Conservation (phyloP, 768 basidiomycete species). For the Rhizopogon salebrosus region DNA sequence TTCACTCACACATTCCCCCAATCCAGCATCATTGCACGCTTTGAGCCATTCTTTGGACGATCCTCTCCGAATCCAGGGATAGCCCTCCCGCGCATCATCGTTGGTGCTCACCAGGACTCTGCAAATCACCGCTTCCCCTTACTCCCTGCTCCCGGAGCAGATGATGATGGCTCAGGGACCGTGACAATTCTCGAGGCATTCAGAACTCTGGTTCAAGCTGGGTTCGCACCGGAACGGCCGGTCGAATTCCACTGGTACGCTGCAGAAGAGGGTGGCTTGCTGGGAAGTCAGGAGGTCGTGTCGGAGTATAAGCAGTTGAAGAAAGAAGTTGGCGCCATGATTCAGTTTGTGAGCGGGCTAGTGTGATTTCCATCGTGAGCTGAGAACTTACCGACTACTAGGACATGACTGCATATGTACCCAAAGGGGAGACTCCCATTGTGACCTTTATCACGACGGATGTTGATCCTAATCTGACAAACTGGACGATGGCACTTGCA, state of each 20-base stretch:
- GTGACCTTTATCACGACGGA: slow-evolving; percentile 28
- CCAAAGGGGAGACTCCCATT: slow-evolving; percentile 3
- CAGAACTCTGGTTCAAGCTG: slow-evolving; percentile 60
- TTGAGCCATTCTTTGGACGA: slow-evolving; percentile 13
- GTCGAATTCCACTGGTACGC: slow-evolving; percentile 87
- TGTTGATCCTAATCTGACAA: slow-evolving; percentile 42
- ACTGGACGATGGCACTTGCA: slow-evolving; percentile 28
- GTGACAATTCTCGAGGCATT: slow-evolving; percentile 79
- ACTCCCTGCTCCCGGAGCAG: slow-evolving; percentile 43
- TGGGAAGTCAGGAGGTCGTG: slow-evolving; percentile 43
- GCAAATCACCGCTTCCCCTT: slow-evolving; percentile 35
- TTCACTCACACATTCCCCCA: slow-evolving; percentile 19
- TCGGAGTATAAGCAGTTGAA: slow-evolving; percentile 41
- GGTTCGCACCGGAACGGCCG: slow-evolving; percentile 59
- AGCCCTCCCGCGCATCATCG: slow-evolving; percentile 26
- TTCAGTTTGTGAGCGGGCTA: slow-evolving; percentile 37
- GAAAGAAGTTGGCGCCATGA: slow-evolving; percentile 44
- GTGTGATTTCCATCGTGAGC: not conserved
- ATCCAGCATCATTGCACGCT: slow-evolving; percentile 19
- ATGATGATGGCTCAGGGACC: slow-evolving; percentile 58
- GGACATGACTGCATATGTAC: slow-evolving; percentile 36
- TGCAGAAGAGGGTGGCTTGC: slow-evolving; percentile 46
- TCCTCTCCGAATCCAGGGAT: slow-evolving; percentile 3
- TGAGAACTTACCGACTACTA: slow-evolving; percentile 29
- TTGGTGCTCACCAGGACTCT: slow-evolving; percentile 40